Evolutionary conservation across 148 eudicot genomes (phyloP).

Genomic region (Fagopyrum homotropicum): DNA sequence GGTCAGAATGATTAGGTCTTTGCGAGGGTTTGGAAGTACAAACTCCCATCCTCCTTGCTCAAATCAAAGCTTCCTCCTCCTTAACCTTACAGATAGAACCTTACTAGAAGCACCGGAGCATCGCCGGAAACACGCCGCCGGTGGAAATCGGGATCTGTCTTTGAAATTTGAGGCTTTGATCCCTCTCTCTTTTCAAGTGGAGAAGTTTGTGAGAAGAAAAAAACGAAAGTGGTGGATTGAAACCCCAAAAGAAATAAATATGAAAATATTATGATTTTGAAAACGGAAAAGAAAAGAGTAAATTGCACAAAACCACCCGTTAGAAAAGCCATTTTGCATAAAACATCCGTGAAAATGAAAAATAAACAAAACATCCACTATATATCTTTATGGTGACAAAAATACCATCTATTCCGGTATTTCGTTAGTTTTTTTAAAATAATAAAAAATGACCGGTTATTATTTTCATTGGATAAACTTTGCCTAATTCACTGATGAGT

Average conservation of each 20-base stretch:
- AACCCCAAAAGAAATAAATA: conserved; percentile 11
- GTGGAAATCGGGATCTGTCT: conserved; percentile 11
- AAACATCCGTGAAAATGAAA: too few relatives aligned
- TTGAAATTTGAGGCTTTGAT: conserved; percentile 8
- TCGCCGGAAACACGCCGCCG: conserved; percentile 2
- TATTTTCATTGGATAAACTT: too few relatives aligned
- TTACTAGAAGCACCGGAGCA: not conserved
- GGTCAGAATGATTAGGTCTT: conserved; percentile 16
- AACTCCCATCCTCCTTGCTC: conserved; percentile 33
- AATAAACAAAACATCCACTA: too few relatives aligned
- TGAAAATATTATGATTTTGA: not conserved
- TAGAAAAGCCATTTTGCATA: too few relatives aligned
- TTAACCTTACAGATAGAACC: not conserved
- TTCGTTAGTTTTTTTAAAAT: too few relatives aligned
- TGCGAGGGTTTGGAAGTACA: conserved; percentile 45
- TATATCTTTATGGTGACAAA: too few relatives aligned
- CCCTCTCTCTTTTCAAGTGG: conserved; percentile 12
- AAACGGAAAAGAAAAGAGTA: not conserved
- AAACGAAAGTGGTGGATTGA: conserved; percentile 12
- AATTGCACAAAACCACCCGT: too few relatives aligned
- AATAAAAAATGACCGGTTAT: too few relatives aligned
- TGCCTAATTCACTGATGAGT: too few relatives aligned
- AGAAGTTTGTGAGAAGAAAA: not conserved
- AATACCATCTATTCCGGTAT: too few relatives aligned
- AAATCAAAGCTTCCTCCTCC: conserved; percentile 8